Evolutionary conservation across 2,329 filamentous ascomycete genomes (phyloP).

Genomic region (Epicoccum nigrum): DNA sequence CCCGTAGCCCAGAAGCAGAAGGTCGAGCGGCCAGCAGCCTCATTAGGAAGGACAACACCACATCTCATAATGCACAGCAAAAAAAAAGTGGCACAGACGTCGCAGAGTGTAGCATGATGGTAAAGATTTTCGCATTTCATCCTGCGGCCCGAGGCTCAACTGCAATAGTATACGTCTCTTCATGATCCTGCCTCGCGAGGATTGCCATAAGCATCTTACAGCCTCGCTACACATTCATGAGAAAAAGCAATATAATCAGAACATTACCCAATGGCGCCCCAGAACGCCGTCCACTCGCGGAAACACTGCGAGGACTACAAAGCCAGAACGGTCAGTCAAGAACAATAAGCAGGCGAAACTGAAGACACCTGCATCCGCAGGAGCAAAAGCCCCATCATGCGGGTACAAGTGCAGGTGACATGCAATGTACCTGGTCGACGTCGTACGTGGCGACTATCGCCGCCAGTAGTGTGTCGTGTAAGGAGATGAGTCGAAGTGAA

Average conservation of each 20-base stretch:
- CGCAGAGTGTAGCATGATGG: slow-evolving; percentile 2
- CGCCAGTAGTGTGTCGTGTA: slow-evolving; percentile 21
- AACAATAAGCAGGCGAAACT: slow-evolving; percentile 1
- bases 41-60: slow-evolving; percentile 14
- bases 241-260: slow-evolving; percentile 11
- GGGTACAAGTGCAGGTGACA: slow-evolving; percentile 12
- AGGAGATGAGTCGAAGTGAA: slow-evolving; percentile 21
- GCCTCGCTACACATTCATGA: slow-evolving; percentile 22
- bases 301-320: slow-evolving; percentile 12
- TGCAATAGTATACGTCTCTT: slow-evolving; percentile 20
- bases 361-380: neutral
- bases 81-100: slow-evolving; percentile 11
- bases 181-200: slow-evolving; percentile 13
- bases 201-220: slow-evolving; percentile 18
- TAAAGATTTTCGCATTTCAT: slow-evolving; percentile 10
- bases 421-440: slow-evolving; percentile 13
- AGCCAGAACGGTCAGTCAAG: neutral
- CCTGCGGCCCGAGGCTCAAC: slow-evolving; percentile 16
- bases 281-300: slow-evolving; percentile 17
- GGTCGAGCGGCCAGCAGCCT: slow-evolving; percentile 14
- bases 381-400: neutral
- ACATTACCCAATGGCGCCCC: slow-evolving; percentile 7
- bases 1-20: slow-evolving; percentile 17
- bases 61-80: slow-evolving; percentile 2
- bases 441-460: slow-evolving; percentile 41